Percentiles rank a stretch among this genome's conserved stretches.
These are phyloP conservation scores for Moniliella sp. DNA, from an alignment of 1,284 basidiomycete genomes.

Conservation along the genomic window DNA sequence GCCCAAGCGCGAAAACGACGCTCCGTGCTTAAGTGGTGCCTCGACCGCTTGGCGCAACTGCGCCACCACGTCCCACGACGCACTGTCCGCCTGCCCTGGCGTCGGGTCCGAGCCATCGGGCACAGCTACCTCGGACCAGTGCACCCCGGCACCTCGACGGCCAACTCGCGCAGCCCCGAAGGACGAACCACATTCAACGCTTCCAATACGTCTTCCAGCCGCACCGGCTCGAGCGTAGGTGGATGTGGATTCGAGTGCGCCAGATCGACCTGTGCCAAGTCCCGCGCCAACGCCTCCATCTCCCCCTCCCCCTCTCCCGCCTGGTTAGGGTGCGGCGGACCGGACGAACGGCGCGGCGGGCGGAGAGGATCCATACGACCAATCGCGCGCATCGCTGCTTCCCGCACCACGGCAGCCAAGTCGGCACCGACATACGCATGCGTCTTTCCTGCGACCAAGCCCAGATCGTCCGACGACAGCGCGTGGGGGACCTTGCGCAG, in stretches of 20 bases:
- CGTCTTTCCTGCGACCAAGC: slow-evolving; percentile 51
- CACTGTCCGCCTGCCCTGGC: no score
- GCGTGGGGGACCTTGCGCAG: slow-evolving; percentile 58
- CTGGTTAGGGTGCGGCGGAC: no score
- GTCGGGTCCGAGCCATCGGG: slow-evolving; percentile 5
- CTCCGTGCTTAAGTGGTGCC: slow-evolving; percentile 73
- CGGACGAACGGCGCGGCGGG: no score
- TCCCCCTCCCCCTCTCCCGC: no score
- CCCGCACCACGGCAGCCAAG: slow-evolving; percentile 68
- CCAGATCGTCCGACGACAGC: slow-evolving; percentile 46
- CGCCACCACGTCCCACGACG: no score
- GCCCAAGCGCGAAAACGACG: slow-evolving; percentile 65
- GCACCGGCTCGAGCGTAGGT: slow-evolving; percentile 33
- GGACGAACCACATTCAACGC: slow-evolving; percentile 63
- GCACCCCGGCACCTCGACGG: slow-evolving; percentile 65
- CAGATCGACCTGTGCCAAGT: no score
- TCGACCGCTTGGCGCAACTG: slow-evolving; percentile 39
- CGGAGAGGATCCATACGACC: no score
- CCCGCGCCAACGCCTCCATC: no score
- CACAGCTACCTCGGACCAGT: slow-evolving; percentile 53
- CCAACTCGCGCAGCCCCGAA: slow-evolving; percentile 78
- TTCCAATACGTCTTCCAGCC: slow-evolving; percentile 46
- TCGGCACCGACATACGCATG: slow-evolving; percentile 97
- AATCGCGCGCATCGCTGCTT: slow-evolving; percentile 74
- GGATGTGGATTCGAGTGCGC: no score